phyloP scores from a whole-genome alignment of 2,329 filamentous ascomycete genomes.

The Trichoderma koningiopsis region DNA sequence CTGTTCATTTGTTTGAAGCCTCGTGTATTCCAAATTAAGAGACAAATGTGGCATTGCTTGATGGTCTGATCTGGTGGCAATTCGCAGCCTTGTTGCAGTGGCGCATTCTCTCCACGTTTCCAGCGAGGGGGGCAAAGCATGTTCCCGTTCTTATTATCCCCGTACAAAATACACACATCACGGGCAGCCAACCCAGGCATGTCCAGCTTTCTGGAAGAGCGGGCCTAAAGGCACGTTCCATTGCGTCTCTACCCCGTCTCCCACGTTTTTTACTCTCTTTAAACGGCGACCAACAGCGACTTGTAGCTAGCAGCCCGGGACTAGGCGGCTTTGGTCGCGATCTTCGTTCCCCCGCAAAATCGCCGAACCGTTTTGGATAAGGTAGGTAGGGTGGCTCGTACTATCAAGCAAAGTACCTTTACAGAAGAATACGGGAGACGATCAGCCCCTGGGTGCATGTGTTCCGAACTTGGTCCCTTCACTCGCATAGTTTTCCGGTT shows the following conservation, averaged over 20 bases:
- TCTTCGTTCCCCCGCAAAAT: slow-evolving; percentile 21
- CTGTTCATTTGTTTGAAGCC: not conserved
- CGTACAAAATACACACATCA: not conserved
- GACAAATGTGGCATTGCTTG: not conserved
- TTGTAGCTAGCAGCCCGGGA: not conserved
- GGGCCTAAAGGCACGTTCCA: slow-evolving; percentile 20
- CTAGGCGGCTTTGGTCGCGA: slow-evolving; percentile 12
- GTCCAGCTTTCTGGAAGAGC: not conserved
- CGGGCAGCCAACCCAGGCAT: not conserved
- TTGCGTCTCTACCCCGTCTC: slow-evolving; percentile 6
- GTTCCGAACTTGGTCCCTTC: not conserved
- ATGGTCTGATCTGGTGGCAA: not conserved
- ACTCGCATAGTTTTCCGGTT: not conserved
- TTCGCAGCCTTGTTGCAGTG: not conserved
- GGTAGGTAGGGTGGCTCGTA: not conserved
- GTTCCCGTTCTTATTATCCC: not conserved
- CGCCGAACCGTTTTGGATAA: slow-evolving; percentile 1
- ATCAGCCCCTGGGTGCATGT: not conserved
- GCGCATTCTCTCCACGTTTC: not conserved
- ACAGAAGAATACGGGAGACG: not conserved
- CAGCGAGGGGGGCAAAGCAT: not conserved
- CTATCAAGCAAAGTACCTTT: not conserved
- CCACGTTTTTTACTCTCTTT: slow-evolving; percentile 16
- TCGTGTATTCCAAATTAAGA: not conserved
- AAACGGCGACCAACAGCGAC: not conserved